Evolutionary conservation across 164 flowering plant species (phyloP), one percentile per base, ranked within the genome.

Genomic region (Piper betle): DNA sequence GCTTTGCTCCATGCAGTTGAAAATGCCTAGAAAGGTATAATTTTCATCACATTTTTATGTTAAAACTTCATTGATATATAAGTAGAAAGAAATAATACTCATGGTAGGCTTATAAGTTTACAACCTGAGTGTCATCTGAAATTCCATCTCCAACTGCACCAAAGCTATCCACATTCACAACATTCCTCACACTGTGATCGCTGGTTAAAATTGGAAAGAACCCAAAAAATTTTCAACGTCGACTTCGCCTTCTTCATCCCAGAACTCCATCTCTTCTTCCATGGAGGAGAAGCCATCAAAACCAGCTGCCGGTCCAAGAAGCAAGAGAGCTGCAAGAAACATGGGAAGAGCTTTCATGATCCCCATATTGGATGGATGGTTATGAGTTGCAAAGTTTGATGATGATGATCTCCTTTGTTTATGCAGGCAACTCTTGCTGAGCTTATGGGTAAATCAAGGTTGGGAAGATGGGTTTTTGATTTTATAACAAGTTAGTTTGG

Each of bases 61-160:
- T 8, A 39, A 20, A 58, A 43, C 1, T 3, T 10, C 12, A 15
- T 1, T 43, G 3, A 43, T 10, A 8, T 10, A 11, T 37, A 37
- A 25, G 60, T 11, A 57, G 37, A 12, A 16, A 39, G 5, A 2
- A 58, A 57, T 13, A 37, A 57, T 2, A 39, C 18, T 37, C 16
- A 9, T 33, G 39, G 18, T 4, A 4, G 39, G 42, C 38, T 1
- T 0, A 17, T 5, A 18, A 62, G 6, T 39, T n/a, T n/a, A 5
- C 70, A 59, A 87, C 97, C 92, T 82, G 73, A 18, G 99, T 90
- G 72, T 93, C 97, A 84, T 93, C 99, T 52, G 96, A 62, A 66
- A 78, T 70, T 53, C 97, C 99, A 84, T 93, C 91, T 52, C 99
- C 99, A 63, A 63, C 84, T 39, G 99, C 97, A 62, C 94, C 96